A percentile compares a stretch with the other conserved stretches of the same genome.
These are phyloP conservation scores for Nothomitra cinnamomea DNA, from an alignment of 2,329 filamentous ascomycete genomes.

Conservation along the genomic window DNA sequence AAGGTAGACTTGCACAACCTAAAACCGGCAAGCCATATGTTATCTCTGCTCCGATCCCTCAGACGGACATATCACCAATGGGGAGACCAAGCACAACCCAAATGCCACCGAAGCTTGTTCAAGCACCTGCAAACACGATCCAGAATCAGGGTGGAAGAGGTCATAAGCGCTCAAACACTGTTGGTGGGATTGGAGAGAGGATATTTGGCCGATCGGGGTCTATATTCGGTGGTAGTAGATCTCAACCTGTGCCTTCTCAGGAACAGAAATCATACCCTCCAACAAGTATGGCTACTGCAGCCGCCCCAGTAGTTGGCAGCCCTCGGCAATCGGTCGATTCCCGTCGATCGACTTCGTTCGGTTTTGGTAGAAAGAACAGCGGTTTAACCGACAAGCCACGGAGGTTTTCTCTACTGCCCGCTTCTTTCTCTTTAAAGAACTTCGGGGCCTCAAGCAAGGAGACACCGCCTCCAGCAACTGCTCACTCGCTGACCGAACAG, in stretches of 20 bases:
- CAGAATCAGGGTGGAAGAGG: constrained; percentile 11
- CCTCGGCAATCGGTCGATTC: constrained; percentile 55
- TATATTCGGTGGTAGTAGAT: constrained; percentile 46
- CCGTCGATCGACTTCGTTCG: constrained; percentile 43
- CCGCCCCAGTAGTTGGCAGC: constrained; percentile 28
- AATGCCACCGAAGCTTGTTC: constrained; percentile 40
- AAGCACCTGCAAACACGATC: neutral
- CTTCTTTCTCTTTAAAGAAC: constrained; percentile 25
- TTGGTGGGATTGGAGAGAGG: constrained; percentile 52
- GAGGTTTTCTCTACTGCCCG: constrained; percentile 33
- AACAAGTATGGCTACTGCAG: constrained; percentile 68
- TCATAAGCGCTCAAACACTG: constrained; percentile 47
- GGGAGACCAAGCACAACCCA: constrained; percentile 43
- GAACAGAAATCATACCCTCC: constrained; percentile 60
- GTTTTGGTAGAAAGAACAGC: constrained; percentile 28
- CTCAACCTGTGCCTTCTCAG: constrained; percentile 13
- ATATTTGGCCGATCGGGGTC: constrained; percentile 72
- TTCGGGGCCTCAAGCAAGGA: constrained; percentile 18
- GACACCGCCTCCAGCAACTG: constrained; percentile 17
- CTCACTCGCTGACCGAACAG: constrained; percentile 20
- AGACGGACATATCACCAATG: constrained; percentile 33
- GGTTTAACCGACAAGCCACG: constrained; percentile 21
- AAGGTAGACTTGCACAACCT: constrained; percentile 73
- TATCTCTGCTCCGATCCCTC: constrained; percentile 49
- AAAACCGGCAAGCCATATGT: constrained; percentile 48